Base-by-base conservation (phyloP, 345 rosid species). In the Physaria fendleri region DNA sequence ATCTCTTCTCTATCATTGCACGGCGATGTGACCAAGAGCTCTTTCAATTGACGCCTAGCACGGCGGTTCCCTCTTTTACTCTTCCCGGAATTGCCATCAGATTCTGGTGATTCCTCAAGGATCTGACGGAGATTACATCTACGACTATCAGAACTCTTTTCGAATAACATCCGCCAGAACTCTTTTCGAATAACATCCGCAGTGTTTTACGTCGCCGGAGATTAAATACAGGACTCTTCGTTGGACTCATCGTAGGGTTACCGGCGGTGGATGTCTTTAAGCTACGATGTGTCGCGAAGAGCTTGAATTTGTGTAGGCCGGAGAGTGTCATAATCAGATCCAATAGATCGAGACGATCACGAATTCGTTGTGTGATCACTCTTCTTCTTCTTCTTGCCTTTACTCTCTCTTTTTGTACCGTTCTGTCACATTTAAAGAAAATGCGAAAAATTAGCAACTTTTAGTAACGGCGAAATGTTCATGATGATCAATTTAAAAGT, bases 201-300 rank as follows among this genome's bases (percentile, higher is more conserved):
- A 71, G 65, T 33, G 75, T 71, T 56, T 57, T 71, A 4, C 75
- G 71, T 13, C 75, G 65, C 14, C 70, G 65, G 56, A 50, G 71
- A 71, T 50, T 14, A 12, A 57, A 56, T 0, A 71, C 61, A 20
- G 71, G 75, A 24, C 71, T 57, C 28, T 28, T 63, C 56, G 75
- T 48, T 11, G 75, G 75, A 27, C 70, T 71, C 65, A 51, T 63
- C 4, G 71, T 6, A 8, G 75, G 66, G 3, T 29, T 71, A 1
- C 23, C 53, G 29, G 30, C 54, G 28, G 47, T 6, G 24, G 69
- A 44, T 6, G 63, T 3, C 2, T 69, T 44, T 17, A 55, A 56
- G 65, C 43, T 64, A 2, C 75, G 69, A 50, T 58, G 44, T 22
- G 66, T 35, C 1, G 71, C 50, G 61, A 71, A 71, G 4, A 42